Evolutionary conservation across 1,284 basidiomycete genomes (phyloP).

Genomic region (Limonomyces culmigenus): DNA sequence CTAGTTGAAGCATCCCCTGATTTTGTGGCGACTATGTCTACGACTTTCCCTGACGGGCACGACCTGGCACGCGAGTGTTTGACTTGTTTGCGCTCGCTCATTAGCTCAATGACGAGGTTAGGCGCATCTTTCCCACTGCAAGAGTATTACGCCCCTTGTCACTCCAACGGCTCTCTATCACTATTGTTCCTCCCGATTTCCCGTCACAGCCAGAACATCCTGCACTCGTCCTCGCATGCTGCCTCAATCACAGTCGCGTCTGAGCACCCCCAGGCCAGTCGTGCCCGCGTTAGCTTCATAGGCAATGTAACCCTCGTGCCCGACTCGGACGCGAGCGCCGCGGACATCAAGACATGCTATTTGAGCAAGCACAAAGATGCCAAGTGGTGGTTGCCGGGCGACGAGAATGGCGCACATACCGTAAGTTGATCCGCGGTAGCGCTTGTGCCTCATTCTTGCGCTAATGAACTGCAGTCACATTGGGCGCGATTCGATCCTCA

Average conservation of each 20-base stretch:
- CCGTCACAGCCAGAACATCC: slow-evolving; percentile 38
- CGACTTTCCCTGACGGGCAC: slow-evolving; percentile 27
- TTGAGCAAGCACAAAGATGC: slow-evolving; percentile 31
- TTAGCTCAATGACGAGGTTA: slow-evolving; percentile 8
- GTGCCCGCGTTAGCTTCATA: slow-evolving; percentile 36
- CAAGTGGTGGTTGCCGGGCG: slow-evolving; percentile 30
- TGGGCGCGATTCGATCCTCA: slow-evolving; percentile 39
- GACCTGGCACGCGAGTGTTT: slow-evolving; percentile 19
- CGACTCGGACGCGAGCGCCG: slow-evolving; percentile 13
- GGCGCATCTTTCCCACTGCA: slow-evolving; percentile 42
- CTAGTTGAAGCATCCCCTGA: slow-evolving; percentile 20
- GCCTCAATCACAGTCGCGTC: slow-evolving; percentile 38
- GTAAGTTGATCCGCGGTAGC: too few species aligned
- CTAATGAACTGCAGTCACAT: too few species aligned
- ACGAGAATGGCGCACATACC: slow-evolving; percentile 26
- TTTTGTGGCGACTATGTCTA: slow-evolving; percentile 31
- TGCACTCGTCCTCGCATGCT: slow-evolving; percentile 20
- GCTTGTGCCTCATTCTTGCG: too few species aligned
- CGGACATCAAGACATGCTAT: slow-evolving; percentile 23
- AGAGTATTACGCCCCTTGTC: slow-evolving; percentile 46
- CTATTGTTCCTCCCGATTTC: slow-evolving; percentile 50
- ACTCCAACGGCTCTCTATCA: slow-evolving; percentile 39
- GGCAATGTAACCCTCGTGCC: slow-evolving; percentile 33
- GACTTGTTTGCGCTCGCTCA: neutral
- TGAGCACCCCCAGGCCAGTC: slow-evolving; percentile 22